These are phyloP conservation scores for Trichoderma sp. DNA, from an alignment of 2,329 filamentous ascomycete species.

Conservation along the genomic window DNA sequence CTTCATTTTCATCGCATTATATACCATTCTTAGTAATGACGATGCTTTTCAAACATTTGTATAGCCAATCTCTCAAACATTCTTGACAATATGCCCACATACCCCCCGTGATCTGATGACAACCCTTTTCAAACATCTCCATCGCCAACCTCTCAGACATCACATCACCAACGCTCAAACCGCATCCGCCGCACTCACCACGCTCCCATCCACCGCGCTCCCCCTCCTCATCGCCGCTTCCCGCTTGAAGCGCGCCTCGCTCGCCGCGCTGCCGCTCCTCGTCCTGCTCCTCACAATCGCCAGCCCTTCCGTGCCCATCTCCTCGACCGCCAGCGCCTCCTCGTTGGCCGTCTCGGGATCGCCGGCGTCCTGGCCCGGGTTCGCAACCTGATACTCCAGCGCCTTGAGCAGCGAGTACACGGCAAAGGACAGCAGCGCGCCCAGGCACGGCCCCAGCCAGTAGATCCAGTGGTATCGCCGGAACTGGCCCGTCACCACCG, in stretches of 20 bases:
- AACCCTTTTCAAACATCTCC: background rate
- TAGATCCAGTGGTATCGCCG: conserved; percentile 56
- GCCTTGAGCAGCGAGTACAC: conserved; percentile 55
- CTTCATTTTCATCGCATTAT: background rate
- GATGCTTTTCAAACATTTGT: no score
- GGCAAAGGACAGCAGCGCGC: conserved; percentile 48
- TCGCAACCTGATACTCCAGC: conserved; percentile 54
- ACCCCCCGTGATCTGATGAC: no score
- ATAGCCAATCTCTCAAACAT: no score
- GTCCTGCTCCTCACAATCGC: conserved; percentile 15
- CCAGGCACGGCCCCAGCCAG: conserved; percentile 57
- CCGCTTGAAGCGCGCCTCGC: background rate
- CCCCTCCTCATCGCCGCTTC: background rate
- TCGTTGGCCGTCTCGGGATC: conserved; percentile 13
- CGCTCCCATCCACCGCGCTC: background rate
- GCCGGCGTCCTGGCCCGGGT: conserved; percentile 50
- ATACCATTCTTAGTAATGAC: no score
- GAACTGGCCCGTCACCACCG: conserved; percentile 45
- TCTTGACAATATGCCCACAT: no score
- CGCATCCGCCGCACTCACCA: background rate
- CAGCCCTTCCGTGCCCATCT: conserved; percentile 5
- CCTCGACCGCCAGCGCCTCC: conserved; percentile 5
- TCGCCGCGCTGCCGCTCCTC: conserved; percentile 3
- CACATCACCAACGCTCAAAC: conserved; percentile 3
- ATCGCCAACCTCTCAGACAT: background rate